These are phyloP conservation scores for Kingdonia uniflora DNA, from an alignment of 164 flowering plant species.

Conservation along the genomic window DNA sequence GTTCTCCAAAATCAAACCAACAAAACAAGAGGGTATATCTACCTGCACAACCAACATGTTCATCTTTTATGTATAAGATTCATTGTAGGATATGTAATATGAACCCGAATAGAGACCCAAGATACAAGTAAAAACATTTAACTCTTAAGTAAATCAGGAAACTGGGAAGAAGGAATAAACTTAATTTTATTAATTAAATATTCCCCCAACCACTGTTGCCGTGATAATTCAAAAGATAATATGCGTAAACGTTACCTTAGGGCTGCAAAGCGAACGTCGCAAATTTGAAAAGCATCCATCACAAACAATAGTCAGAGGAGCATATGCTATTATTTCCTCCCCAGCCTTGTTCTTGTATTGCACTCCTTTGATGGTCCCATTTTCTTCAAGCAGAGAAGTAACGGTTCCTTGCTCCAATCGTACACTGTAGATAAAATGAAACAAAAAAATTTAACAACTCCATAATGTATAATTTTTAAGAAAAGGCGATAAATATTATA, in stretches of 20 bases:
- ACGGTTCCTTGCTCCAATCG: constrained; percentile 72
- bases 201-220: no score
- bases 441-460: not conserved
- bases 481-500: not conserved
- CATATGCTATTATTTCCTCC: constrained; percentile 48
- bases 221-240: not conserved
- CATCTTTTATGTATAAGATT: not conserved
- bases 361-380: constrained; percentile 71
- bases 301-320: constrained; percentile 85
- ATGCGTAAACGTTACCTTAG: constrained; percentile 39
- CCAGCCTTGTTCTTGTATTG: constrained; percentile 61
- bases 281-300: constrained; percentile 95
- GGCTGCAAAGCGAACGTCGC: constrained; percentile 72
- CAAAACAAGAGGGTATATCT: constrained; percentile 86
- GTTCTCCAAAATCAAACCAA: constrained; percentile 77
- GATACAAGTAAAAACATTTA: no score
- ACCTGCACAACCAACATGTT: constrained; percentile 35
- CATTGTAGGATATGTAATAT: no score
- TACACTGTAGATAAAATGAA: constrained; percentile 49
- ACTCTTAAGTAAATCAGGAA: no score
- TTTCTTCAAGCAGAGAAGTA: constrained; percentile 68
- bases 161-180: no score
- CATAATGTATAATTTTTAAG: not conserved
- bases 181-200: no score
- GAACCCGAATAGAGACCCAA: no score